phyloP scores from a whole-genome alignment of 106 monocot genomes.

The Cymbidium sinense region DNA sequence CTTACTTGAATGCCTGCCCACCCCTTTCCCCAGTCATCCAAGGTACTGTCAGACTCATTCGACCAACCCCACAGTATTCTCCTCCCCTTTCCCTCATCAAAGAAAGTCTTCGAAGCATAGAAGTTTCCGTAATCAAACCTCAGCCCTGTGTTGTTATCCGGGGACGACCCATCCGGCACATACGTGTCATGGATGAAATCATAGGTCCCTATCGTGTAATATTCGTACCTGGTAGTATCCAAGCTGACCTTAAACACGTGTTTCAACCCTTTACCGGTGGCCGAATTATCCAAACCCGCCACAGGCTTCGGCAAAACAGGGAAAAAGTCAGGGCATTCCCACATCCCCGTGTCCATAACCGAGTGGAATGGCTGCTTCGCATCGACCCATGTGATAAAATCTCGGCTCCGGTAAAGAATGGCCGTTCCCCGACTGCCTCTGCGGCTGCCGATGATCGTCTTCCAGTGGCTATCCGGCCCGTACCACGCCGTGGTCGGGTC shows the following conservation, averaged over 20 bases:
- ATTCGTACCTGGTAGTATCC: slow-evolving; percentile 53
- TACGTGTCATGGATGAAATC: slow-evolving; percentile 23
- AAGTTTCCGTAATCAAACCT: slow-evolving; percentile 79
- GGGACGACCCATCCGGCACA: slow-evolving; percentile 33
- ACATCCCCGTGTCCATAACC: slow-evolving; percentile 43
- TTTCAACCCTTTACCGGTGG: slow-evolving; percentile 13
- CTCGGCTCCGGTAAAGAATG: slow-evolving; percentile 52
- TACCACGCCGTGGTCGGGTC: slow-evolving; percentile 87
- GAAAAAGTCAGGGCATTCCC: slow-evolving; percentile 88
- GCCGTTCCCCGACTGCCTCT: slow-evolving; percentile 19
- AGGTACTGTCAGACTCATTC: slow-evolving; percentile 47
- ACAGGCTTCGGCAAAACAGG: slow-evolving; percentile 31
- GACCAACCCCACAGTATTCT: slow-evolving; percentile 84
- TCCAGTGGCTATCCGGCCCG: slow-evolving; percentile 37
- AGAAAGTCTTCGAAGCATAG: slow-evolving; percentile 82
- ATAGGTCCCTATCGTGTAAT: slow-evolving; percentile 75
- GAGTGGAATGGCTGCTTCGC: slow-evolving; percentile 51
- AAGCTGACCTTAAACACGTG: slow-evolving; percentile 76
- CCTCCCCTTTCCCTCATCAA: slow-evolving; percentile 36
- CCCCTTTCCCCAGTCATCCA: slow-evolving; percentile 41
- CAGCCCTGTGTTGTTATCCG: slow-evolving; percentile 43
- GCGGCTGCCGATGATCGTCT: slow-evolving; percentile 35
- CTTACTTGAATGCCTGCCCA: slow-evolving; percentile 73
- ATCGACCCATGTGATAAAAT: slow-evolving; percentile 50
- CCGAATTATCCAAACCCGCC: slow-evolving; percentile 26